phyloP scores from a whole-genome alignment of 345 rosid species.

The Corymbia maculata region DNA sequence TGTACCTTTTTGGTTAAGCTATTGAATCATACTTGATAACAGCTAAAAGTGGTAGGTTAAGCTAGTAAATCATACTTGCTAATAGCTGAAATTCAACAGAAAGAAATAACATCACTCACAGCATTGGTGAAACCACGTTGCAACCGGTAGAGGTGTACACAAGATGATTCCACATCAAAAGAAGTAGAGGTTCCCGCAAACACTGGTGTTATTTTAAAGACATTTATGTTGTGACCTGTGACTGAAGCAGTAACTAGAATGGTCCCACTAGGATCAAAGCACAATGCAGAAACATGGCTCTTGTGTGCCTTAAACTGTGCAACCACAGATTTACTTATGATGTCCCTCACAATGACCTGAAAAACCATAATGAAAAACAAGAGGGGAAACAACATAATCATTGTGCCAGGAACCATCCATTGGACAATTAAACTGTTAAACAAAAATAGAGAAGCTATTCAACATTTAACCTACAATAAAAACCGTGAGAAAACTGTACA shows the following conservation, averaged over 20 bases:
- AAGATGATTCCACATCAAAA: constrained; percentile 29
- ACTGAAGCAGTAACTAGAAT: constrained; percentile 91
- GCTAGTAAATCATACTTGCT: neutral
- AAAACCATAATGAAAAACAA: neutral
- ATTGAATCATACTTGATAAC: neutral
- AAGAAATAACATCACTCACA: constrained; percentile 28
- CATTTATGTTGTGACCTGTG: constrained; percentile 87
- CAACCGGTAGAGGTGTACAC: constrained; percentile 71
- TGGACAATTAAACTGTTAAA: neutral
- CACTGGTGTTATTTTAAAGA: constrained; percentile 72
- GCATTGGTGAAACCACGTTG: constrained; percentile 97
- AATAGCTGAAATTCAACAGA: neutral
- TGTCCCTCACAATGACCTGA: constrained; percentile 85
- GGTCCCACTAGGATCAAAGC: constrained; percentile 90
- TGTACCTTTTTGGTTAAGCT: neutral
- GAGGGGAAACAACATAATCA: neutral
- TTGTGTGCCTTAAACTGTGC: constrained; percentile 88
- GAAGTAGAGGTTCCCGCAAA: constrained; percentile 23
- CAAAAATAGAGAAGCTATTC: neutral
- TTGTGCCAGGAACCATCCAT: neutral
- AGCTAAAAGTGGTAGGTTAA: neutral
- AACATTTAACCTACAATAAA: neutral
- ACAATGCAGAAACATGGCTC: constrained; percentile 81
- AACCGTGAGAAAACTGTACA: neutral
- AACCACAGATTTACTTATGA: constrained; percentile 52